Percentiles rank a stretch among this genome's conserved stretches.
Conservation (phyloP, 495 filamentous ascomycete species). For the Neurospora sp. region DNA sequence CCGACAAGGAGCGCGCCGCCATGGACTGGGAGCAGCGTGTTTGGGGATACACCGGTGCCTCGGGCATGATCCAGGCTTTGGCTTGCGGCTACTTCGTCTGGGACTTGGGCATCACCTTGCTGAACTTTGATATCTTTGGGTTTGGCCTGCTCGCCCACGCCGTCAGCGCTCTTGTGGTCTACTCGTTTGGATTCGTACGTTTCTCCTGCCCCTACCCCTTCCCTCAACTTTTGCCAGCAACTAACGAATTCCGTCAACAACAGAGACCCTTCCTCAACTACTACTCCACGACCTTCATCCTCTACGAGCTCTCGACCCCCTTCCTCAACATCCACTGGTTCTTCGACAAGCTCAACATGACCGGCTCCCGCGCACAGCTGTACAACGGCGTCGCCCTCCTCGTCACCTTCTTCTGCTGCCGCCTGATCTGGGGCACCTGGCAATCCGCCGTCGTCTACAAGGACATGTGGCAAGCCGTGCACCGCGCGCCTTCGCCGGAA, state of each 20-base stretch:
- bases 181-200: conserved; percentile 77
- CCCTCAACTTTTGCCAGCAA: neutral
- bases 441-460: conserved; percentile 64
- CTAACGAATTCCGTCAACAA: conserved; percentile 21
- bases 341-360: conserved; percentile 93
- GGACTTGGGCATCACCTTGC: conserved; percentile 67
- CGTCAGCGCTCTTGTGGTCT: conserved; percentile 73
- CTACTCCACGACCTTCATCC: conserved; percentile 84
- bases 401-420: conserved; percentile 72
- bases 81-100: conserved; percentile 95
- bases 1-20: conserved; percentile 60
- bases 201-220: conserved; percentile 27
- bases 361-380: conserved; percentile 67
- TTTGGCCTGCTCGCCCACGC: conserved; percentile 85
- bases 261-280: conserved; percentile 90
- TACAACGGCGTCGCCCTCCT: conserved; percentile 76
- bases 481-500: conserved; percentile 22
- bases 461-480: conserved; percentile 65
- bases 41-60: conserved; percentile 80
- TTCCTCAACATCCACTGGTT: conserved; percentile 99
- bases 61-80: conserved; percentile 72
- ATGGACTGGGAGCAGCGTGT: conserved; percentile 72
- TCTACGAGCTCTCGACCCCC: conserved; percentile 92
- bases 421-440: conserved; percentile 86
- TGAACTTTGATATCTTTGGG: conserved; percentile 73